Conservation (phyloP, 148 eudicot genomes). For the Amaranthus hypochondriacus region DNA sequence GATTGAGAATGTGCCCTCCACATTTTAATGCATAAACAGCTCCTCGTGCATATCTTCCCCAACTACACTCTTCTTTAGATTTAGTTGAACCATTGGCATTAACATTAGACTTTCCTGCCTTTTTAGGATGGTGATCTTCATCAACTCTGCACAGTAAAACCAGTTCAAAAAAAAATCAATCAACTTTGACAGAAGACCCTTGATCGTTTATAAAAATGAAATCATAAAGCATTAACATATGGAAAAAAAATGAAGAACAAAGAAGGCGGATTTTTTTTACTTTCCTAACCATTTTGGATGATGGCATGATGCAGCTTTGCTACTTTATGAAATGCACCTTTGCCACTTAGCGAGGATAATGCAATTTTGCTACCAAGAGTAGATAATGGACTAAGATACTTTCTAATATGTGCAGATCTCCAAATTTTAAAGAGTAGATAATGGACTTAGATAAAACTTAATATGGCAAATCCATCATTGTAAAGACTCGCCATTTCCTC, state of each 20-base stretch:
- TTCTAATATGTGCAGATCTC: no score
- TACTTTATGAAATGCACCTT: no score
- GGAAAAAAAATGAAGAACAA: not conserved
- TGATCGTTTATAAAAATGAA: no score
- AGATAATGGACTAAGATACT: no score
- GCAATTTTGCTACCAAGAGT: no score
- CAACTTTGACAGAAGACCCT: not conserved
- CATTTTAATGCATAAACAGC: constrained; percentile 83
- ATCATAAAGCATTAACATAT: not conserved
- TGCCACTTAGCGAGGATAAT: no score
- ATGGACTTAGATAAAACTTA: no score
- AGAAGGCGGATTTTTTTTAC: not conserved
- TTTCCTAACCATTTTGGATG: no score
- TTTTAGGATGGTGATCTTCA: constrained; percentile 49
- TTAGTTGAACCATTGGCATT: constrained; percentile 33
- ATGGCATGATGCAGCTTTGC: no score
- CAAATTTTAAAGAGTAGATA: no score
- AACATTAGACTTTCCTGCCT: constrained; percentile 34
- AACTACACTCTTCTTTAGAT: constrained; percentile 50
- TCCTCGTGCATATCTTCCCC: constrained; percentile 95
- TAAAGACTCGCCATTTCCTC: no score
- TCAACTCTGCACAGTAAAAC: constrained; percentile 48
- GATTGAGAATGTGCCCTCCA: constrained; percentile 55
- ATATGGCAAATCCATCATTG: no score
- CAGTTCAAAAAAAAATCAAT: not conserved